A percentile compares a stretch with the other conserved stretches of the same genome.
Conservation (phyloP, 345 rosid genomes). For the Eutrema heterophyllum region DNA sequence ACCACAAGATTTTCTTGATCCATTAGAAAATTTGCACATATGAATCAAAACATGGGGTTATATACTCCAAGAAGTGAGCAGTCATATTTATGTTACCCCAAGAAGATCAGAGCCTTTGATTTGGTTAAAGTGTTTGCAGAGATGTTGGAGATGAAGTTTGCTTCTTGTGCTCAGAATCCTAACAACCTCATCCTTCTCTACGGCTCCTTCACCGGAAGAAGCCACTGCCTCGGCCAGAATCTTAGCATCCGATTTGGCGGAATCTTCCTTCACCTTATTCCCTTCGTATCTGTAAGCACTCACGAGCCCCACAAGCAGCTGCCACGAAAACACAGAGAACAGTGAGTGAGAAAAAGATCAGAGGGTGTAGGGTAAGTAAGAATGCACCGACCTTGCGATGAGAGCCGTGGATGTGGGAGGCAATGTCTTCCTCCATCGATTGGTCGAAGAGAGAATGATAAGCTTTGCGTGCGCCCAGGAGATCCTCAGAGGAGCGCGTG, state of each 20-base stretch:
- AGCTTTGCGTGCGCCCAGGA: constrained; percentile 82
- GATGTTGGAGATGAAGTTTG: constrained; percentile 59
- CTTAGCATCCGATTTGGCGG: constrained; percentile 64
- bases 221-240: constrained; percentile 36
- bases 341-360: neutral
- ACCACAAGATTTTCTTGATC: neutral
- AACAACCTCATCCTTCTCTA: constrained; percentile 61
- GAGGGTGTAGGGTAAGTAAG: neutral
- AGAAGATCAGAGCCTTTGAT: constrained; percentile 41
- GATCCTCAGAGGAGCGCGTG: constrained; percentile 70
- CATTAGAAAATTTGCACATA: neutral
- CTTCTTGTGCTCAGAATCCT: constrained; percentile 78
- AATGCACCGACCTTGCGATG: constrained; percentile 46
- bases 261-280: constrained; percentile 44
- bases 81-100: constrained; percentile 41
- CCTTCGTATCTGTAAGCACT: constrained; percentile 97
- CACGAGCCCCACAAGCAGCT: constrained; percentile 85
- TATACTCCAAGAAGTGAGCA: neutral
- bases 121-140: constrained; percentile 47
- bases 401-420: constrained; percentile 41
- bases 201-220: constrained; percentile 31
- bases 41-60: neutral
- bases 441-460: constrained; percentile 83
- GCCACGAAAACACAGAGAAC: constrained; percentile 8
- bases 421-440: constrained; percentile 81